Evolutionary conservation across 2,329 filamentous ascomycete species (phyloP), one percentile per base, ranked within the genome.

Genomic region (Venturia nashicola): DNA sequence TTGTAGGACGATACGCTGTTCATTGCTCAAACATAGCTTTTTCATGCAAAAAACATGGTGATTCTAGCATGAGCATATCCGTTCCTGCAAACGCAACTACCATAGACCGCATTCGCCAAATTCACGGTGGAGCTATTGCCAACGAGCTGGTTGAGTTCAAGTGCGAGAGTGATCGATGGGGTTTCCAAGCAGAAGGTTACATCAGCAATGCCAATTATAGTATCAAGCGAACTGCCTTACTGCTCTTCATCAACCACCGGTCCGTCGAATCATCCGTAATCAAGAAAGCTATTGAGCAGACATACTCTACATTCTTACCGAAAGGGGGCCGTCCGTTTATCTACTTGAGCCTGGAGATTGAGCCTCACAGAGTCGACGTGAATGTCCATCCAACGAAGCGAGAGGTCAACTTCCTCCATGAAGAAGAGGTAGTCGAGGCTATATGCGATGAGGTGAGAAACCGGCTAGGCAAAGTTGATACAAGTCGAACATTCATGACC

Each of bases 321-420:
- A 99, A 97, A 75, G 91, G 90, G 42, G 91, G 91, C 1, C 94
- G 96, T 71, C 94, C 94, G 0, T 99, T 97, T 72, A 80, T 93
- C 65, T 99, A 99, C 71, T 80, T 99, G 34, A 94, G 88, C 71
- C 81, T 99, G 2, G 89, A 96, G 65, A 96, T 99, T 65, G 92
- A 97, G 69, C 93, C 94, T 1, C 85, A 88, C 34, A 83, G 93
- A 62, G 91, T 99, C 4, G 94, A 99, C 73, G 95, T 99, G 71
- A 99, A 99, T 69, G 89, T 99, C 0, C 94, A 99, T 74, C 94
- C 94, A 0, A 99, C 94, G 0, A 99, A 99, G 74, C 83, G 91
- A 61, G 93, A 99, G 72, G 94, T 99, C 23, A 94, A 97, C 71
- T 97, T 99, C 70, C 80, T 99, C 27, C 96, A 97, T 66, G 94